These are phyloP conservation scores for Alnus glutinosa DNA, from an alignment of 306 rosid genomes.

Conservation along the genomic window DNA sequence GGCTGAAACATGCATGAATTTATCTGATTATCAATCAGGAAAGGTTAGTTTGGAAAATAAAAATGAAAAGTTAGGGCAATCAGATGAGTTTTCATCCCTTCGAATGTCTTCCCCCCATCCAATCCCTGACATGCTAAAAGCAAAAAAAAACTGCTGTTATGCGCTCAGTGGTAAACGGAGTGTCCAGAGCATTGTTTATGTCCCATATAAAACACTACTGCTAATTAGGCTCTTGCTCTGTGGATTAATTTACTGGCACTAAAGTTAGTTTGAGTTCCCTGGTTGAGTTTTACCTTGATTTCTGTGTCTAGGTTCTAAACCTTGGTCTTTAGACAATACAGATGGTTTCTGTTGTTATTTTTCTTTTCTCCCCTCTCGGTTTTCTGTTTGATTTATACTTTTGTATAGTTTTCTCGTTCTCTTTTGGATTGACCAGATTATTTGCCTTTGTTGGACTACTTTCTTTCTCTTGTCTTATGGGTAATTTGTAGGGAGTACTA, in stretches of 20 bases:
- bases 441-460: slow-evolving; percentile 1
- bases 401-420: neutral
- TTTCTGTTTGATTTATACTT: slow-evolving; percentile 3
- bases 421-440: slow-evolving; percentile 5
- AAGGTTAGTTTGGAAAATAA: neutral
- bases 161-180: neutral
- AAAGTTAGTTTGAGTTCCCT: neutral
- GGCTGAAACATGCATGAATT: neutral
- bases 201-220: neutral
- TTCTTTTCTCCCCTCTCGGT: slow-evolving; percentile 6
- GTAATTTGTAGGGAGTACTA: neutral
- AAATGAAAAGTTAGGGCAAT: neutral
- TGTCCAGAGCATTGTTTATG: neutral
- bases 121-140: neutral
- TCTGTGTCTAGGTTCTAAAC: neutral
- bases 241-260: neutral
- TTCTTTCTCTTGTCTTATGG: neutral
- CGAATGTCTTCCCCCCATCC: neutral
- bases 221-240: neutral
- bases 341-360: slow-evolving; percentile 6
- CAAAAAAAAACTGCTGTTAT: neutral
- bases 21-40: neutral
- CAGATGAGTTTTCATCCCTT: neutral
- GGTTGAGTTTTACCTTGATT: neutral
- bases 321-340: slow-evolving; percentile 3